These are phyloP conservation scores for Guillardia theta DNA, from an alignment of 78 protist genomes.

Conservation along the genomic window DNA sequence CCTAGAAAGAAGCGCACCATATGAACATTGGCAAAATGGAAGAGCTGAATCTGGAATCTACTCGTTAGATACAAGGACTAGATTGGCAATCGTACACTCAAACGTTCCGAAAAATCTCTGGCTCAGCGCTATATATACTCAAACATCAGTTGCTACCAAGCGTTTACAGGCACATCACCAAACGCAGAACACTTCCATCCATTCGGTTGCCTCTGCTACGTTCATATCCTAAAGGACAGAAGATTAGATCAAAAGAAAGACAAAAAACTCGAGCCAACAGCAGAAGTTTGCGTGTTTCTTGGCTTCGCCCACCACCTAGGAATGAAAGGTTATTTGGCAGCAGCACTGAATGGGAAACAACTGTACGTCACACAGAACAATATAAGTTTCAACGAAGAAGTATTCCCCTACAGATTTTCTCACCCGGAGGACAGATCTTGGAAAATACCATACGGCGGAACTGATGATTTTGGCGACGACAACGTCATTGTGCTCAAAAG, in stretches of 20 bases:
- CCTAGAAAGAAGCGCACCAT: not conserved
- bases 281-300: not conserved
- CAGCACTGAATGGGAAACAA: not conserved
- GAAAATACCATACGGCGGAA: too few species aligned
- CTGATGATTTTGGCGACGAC: too few species aligned
- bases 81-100: not conserved
- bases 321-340: not conserved
- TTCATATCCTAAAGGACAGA: not conserved
- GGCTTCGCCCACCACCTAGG: not conserved
- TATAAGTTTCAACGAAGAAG: too few species aligned
- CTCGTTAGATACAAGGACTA: not conserved
- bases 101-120: not conserved
- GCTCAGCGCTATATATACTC: not conserved
- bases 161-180: not conserved
- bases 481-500: too few species aligned
- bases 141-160: not conserved
- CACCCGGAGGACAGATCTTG: too few species aligned
- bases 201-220: not conserved
- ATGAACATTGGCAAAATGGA: not conserved
- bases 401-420: too few species aligned
- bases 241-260: too few species aligned
- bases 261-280: not conserved
- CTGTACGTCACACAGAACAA: not conserved
- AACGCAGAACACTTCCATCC: not conserved
- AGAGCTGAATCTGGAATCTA: not conserved